These are phyloP conservation scores for Myriangium duriaei DNA, from an alignment of 2,329 filamentous ascomycete species.

Conservation along the genomic window DNA sequence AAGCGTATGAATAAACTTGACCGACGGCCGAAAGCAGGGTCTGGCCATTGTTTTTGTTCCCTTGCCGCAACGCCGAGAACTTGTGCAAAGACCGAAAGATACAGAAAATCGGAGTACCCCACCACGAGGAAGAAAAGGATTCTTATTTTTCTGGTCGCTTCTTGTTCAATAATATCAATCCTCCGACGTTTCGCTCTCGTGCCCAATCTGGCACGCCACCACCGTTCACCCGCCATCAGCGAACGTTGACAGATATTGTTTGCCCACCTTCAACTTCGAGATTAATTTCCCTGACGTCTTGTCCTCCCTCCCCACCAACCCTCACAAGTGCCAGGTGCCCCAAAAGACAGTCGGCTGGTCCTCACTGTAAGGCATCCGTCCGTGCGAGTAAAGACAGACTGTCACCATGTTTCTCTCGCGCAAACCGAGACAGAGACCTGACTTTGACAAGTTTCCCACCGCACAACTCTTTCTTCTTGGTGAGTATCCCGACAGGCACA, in stretches of 20 bases:
- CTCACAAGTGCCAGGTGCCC: neutral
- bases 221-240: neutral
- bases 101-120: no score
- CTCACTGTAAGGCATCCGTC: neutral
- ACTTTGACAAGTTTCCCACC: constrained; percentile 66
- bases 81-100: no score
- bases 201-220: neutral
- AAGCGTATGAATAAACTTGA: no score
- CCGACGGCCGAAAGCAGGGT: no score
- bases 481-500: constrained; percentile 33
- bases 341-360: neutral
- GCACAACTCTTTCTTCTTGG: constrained; percentile 74
- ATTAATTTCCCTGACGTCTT: no score
- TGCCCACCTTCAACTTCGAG: no score
- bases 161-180: no score
- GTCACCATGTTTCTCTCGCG: constrained; percentile 45
- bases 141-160: no score
- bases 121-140: no score
- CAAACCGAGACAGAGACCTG: constrained; percentile 40
- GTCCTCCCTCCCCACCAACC: neutral
- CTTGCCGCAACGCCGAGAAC: no score
- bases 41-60: no score
- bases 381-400: neutral
- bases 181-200: neutral
- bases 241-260: neutral